Conservation (phyloP, 2,329 filamentous ascomycete species). For the Emergomyces orientalis region DNA sequence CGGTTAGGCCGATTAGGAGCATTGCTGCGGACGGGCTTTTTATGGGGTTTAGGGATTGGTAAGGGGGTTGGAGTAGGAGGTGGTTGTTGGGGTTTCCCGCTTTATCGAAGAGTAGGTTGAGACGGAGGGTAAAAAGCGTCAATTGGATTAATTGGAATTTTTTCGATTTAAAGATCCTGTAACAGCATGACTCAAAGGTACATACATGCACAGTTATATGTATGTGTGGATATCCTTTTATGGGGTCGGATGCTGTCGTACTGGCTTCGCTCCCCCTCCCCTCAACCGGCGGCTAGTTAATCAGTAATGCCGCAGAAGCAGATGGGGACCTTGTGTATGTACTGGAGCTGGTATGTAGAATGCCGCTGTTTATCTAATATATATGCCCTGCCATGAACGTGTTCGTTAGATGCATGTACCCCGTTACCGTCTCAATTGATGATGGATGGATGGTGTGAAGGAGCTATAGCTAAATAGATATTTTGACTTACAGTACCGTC, state of each 20-base stretch:
- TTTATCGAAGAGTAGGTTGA: neutral
- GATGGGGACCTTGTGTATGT: neutral
- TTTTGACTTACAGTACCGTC: too few relatives aligned
- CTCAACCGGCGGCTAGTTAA: too few relatives aligned
- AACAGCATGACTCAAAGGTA: neutral
- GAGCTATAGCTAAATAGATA: neutral
- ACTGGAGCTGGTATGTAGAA: neutral
- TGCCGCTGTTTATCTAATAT: neutral
- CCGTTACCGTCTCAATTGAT: neutral
- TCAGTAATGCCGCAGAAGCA: too few relatives aligned
- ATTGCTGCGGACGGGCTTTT: constrained; percentile 41
- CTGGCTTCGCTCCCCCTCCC: neutral
- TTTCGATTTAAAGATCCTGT: neutral
- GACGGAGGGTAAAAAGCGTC: neutral
- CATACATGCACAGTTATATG: neutral
- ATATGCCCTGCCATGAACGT: neutral
- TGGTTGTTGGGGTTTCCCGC: neutral
- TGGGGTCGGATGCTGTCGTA: neutral
- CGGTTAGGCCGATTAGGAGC: constrained; percentile 91
- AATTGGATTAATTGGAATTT: neutral
- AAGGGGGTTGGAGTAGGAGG: too few relatives aligned
- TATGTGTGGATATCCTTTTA: neutral
- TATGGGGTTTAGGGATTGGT: neutral
- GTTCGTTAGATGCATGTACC: neutral
- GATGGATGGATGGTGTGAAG: too few relatives aligned